phyloP scores from a whole-genome alignment of 192 early-diverging fungal genomes.

The Coemansia sp. region DNA sequence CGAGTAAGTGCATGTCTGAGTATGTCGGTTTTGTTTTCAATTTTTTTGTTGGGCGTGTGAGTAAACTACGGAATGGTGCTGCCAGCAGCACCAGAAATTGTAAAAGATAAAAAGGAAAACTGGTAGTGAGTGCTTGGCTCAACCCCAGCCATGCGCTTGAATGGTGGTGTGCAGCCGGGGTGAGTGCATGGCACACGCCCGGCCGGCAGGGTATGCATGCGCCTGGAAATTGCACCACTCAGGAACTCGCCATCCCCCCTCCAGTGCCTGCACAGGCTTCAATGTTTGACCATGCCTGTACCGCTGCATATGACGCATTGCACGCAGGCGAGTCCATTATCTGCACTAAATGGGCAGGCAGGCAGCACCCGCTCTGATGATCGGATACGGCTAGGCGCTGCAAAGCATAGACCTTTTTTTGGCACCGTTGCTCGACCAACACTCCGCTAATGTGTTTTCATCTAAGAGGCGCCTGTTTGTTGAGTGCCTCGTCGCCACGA shows the following conservation, averaged over 20 bases:
- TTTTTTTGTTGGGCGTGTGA: conserved; percentile 3
- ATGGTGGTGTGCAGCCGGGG: neutral
- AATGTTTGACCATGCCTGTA: neutral
- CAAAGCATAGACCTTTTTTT: conserved; percentile 4
- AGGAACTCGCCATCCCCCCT: neutral
- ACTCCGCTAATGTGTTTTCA: conserved; percentile 1
- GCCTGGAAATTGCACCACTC: conserved; percentile 1
- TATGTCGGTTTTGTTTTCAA: neutral
- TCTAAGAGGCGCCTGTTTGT: neutral
- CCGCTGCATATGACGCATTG: neutral
- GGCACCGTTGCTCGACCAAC: neutral
- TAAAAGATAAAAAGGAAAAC: neutral
- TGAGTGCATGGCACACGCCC: neutral
- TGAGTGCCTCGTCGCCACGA: too few species aligned
- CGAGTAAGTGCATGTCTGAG: conserved; percentile 1
- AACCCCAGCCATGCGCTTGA: conserved; percentile 4
- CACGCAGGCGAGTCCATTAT: neutral
- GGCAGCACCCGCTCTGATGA: neutral
- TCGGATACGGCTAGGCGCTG: neutral
- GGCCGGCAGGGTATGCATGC: neutral
- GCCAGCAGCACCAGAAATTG: neutral
- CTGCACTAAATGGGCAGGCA: neutral
- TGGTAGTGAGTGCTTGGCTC: neutral
- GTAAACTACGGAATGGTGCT: neutral
- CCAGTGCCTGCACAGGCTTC: neutral